Conservation (phyloP, 768 basidiomycete species). For the Mycena indigotica region DNA sequence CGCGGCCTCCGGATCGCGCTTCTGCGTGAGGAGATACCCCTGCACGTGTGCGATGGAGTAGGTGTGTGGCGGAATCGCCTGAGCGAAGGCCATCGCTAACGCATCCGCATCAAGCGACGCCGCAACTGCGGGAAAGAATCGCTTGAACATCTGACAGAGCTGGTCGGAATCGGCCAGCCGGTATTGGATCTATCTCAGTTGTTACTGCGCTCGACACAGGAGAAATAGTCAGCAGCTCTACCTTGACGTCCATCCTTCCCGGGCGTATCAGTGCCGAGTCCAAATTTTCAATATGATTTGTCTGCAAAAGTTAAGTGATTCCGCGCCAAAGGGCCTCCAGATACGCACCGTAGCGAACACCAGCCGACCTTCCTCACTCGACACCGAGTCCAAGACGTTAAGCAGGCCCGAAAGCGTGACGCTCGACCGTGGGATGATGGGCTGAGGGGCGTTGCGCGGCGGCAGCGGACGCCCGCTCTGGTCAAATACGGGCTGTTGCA, state of each 20-base stretch:
- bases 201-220: neutral
- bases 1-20: constrained; percentile 16
- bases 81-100: constrained; percentile 5
- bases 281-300: constrained; percentile 19
- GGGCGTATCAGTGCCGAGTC: constrained; percentile 16
- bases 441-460: neutral
- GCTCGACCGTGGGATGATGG: neutral
- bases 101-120: neutral
- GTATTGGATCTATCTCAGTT: constrained; percentile 20
- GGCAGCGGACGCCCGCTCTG: constrained; percentile 10
- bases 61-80: neutral
- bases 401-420: constrained; percentile 35
- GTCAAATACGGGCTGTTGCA: constrained; percentile 5
- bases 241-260: constrained; percentile 22
- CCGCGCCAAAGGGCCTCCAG: neutral
- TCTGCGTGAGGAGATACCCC: constrained; percentile 34
- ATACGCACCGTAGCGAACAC: constrained; percentile 13
- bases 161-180: constrained; percentile 9
- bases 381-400: constrained; percentile 35
- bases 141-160: constrained; percentile 10
- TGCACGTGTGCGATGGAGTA: constrained; percentile 13
- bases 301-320: constrained; percentile 1
- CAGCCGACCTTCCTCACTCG: constrained; percentile 32
- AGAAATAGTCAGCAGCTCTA: neutral
- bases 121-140: too few species aligned